Evolutionary conservation across 2,329 filamentous ascomycete genomes (phyloP).

Genomic region (Xylariaceae sp.): DNA sequence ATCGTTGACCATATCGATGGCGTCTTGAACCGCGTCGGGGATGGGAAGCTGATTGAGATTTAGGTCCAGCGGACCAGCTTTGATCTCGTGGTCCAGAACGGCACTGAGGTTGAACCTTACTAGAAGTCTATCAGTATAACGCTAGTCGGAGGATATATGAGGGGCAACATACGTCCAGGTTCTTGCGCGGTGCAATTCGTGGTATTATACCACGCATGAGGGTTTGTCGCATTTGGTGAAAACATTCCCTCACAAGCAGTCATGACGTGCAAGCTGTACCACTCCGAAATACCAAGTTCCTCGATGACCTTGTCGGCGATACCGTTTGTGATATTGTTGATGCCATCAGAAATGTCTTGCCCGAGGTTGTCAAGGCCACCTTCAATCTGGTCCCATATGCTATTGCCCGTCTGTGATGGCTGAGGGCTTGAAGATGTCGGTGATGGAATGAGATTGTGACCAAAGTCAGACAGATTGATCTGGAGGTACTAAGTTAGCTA

Average conservation of each 20-base stretch:
- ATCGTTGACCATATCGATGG: slow-evolving; percentile 56
- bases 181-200: slow-evolving; percentile 52
- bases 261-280: slow-evolving; percentile 59
- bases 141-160: not conserved
- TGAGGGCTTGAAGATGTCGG: slow-evolving; percentile 33
- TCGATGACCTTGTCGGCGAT: slow-evolving; percentile 49
- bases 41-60: slow-evolving; percentile 53
- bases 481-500: slow-evolving; percentile 25
- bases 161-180: slow-evolving; percentile 45
- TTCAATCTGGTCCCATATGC: slow-evolving; percentile 34
- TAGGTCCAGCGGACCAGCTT: slow-evolving; percentile 51
- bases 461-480: slow-evolving; percentile 51
- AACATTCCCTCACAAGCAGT: slow-evolving; percentile 54
- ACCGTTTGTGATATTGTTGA: slow-evolving; percentile 49
- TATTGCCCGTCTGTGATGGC: slow-evolving; percentile 31
- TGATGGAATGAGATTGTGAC: slow-evolving; percentile 45
- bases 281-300: slow-evolving; percentile 54
- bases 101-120: slow-evolving; percentile 53
- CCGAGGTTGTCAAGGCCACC: slow-evolving; percentile 38
- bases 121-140: slow-evolving; percentile 23
- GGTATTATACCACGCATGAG: slow-evolving; percentile 47
- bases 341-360: slow-evolving; percentile 44
- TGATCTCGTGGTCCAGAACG: slow-evolving; percentile 53
- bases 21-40: slow-evolving; percentile 51
- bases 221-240: slow-evolving; percentile 49